phyloP scores from a whole-genome alignment of 2,329 filamentous ascomycete species.

The Trichoderma lentiforme region DNA sequence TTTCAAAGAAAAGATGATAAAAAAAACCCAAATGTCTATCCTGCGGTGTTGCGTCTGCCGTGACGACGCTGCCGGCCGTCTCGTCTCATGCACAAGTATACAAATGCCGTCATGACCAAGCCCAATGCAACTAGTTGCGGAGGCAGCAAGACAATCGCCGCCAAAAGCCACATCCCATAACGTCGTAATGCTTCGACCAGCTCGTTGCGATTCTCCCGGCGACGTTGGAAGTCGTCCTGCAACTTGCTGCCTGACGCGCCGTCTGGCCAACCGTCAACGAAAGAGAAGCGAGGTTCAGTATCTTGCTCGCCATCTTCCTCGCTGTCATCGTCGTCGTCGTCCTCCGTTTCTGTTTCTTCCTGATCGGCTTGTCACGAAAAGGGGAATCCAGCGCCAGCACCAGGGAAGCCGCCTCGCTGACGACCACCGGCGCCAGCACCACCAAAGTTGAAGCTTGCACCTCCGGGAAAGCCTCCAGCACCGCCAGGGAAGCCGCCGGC shows the following conservation, averaged over 20 bases:
- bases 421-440: conserved; percentile 31
- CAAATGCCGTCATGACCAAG: conserved; percentile 33
- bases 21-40: conserved; percentile 26
- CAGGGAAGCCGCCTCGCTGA: conserved; percentile 35
- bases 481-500: conserved; percentile 47
- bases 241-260: conserved; percentile 26
- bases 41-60: conserved; percentile 23
- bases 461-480: conserved; percentile 48
- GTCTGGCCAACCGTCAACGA: conserved; percentile 13
- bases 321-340: conserved; percentile 30
- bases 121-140: conserved; percentile 39
- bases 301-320: conserved; percentile 27
- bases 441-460: conserved; percentile 55
- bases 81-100: conserved; percentile 40
- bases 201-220: conserved; percentile 35
- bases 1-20: conserved; percentile 16
- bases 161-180: conserved; percentile 41
- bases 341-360: conserved; percentile 33
- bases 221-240: conserved; percentile 30
- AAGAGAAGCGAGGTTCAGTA: neutral
- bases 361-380: conserved; percentile 50
- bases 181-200: conserved; percentile 42
- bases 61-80: conserved; percentile 23
- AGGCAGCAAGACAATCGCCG: conserved; percentile 47
- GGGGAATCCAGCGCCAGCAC: conserved; percentile 35